Evolutionary conservation across 192 early-diverging fungal genomes (phyloP), one percentile per base, ranked within the genome.

Genomic region (Dissophora globulifera): DNA sequence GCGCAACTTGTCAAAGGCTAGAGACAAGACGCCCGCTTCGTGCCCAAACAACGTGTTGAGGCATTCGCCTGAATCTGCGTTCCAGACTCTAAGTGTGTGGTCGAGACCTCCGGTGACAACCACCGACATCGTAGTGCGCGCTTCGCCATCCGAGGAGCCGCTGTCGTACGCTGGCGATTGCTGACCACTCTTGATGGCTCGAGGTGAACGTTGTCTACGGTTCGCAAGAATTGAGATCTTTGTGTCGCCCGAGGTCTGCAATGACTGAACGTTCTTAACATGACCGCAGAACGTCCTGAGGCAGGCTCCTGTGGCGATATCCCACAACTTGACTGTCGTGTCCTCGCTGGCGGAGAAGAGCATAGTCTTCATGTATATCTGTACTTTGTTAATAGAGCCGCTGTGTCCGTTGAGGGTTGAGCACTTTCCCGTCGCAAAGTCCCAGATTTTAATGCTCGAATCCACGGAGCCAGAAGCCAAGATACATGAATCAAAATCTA

Each of bases 301-400:
- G 50, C 89, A 91, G 16, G 78, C 76, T 54, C 90, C 82, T 32
- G 89, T 83, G n/a, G 82, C 84, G 7, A 98, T 82, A 69, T 99
- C 92, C 93, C 94, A 95, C 7, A 92, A 66, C 79, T 90, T 88
- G 33, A 93, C 81, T 0, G 92, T 93, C 51, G 84, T 84, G 51
- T 99, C 97, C 71, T 98, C 95, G 4, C 94, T 94, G 50, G 91
- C 93, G 1, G 94, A 94, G 27, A 98, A 85, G 47, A 93, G 62
- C n/a, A 83, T 67, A 25, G 82, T 84, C 25, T 87, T 81, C 54
- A 87, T 85, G 35, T 83, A 87, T 23, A 99, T 84, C 27, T 89
- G 88, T 33, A 99, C 94, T 48, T 89, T 83, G 78, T 99, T 99
- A 46, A 98, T 93, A 91, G 91, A 92, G 69, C 95, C 95, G 0